Evolutionary conservation across 2,329 filamentous ascomycete species (phyloP).

Genomic region (Colletotrichum sp.): DNA sequence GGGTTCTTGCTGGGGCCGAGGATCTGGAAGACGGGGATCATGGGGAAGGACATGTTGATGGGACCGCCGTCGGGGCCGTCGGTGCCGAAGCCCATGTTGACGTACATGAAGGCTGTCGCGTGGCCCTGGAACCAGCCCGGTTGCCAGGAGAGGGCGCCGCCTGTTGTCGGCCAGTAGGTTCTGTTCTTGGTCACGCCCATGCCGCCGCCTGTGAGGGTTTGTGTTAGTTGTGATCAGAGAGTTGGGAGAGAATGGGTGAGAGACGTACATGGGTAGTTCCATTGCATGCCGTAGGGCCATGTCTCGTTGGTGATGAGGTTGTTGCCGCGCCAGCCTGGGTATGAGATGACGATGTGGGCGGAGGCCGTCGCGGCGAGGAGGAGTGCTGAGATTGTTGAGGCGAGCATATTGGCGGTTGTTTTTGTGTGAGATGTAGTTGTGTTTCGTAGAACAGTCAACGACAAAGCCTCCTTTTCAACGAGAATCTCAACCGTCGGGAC

Average conservation of each 20-base stretch:
- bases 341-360: conserved; percentile 84
- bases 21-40: conserved; percentile 83
- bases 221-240: conserved; percentile 1
- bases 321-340: conserved; percentile 87
- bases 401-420: conserved; percentile 45
- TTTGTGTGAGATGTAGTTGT: not conserved
- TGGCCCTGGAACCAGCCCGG: conserved; percentile 97
- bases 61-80: conserved; percentile 69
- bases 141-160: conserved; percentile 88
- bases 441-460: not conserved
- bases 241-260: not conserved
- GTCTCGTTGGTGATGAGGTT: conserved; percentile 80
- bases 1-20: conserved; percentile 79
- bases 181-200: conserved; percentile 79
- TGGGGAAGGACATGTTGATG: conserved; percentile 83
- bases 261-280: conserved; percentile 88
- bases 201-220: conserved; percentile 73
- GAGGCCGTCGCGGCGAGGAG: conserved; percentile 54
- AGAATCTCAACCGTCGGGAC: not conserved
- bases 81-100: conserved; percentile 88
- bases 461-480: not conserved
- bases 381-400: conserved; percentile 48
- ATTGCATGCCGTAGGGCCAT: conserved; percentile 91
- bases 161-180: conserved; percentile 87
- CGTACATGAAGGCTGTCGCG: conserved; percentile 78